These are phyloP conservation scores for Diaporthe sp. DNA, from an alignment of 2,329 filamentous ascomycete genomes.

Conservation along the genomic window DNA sequence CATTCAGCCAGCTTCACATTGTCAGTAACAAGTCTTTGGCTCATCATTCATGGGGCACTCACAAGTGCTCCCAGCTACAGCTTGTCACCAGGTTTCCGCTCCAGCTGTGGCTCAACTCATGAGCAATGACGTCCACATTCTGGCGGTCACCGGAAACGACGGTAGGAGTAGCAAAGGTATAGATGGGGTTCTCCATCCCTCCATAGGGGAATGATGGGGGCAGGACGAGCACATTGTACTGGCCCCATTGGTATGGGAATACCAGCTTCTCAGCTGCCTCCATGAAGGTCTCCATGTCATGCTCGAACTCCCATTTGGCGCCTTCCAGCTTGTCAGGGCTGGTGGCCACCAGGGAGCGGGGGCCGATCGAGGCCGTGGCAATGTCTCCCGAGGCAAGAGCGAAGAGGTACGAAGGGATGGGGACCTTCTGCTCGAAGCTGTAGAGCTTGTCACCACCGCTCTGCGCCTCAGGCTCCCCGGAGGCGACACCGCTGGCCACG, in stretches of 20 bases:
- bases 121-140: slow-evolving; percentile 96
- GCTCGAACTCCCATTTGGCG: slow-evolving; percentile 92
- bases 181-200: slow-evolving; percentile 92
- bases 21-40: slow-evolving; percentile 2
- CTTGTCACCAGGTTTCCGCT: slow-evolving; percentile 88
- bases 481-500: slow-evolving; percentile 85
- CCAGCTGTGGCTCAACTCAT: slow-evolving; percentile 84
- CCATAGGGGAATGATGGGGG: slow-evolving; percentile 93
- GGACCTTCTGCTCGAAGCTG: slow-evolving; percentile 89
- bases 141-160: slow-evolving; percentile 84
- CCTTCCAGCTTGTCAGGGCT: slow-evolving; percentile 87
- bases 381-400: slow-evolving; percentile 92
- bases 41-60: slow-evolving; percentile 46
- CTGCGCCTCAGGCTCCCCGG: slow-evolving; percentile 58
- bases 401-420: slow-evolving; percentile 94
- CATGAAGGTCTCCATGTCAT: slow-evolving; percentile 92
- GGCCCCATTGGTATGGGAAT: slow-evolving; percentile 92
- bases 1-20: slow-evolving; percentile 71
- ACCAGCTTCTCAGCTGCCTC: slow-evolving; percentile 84
- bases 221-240: slow-evolving; percentile 93
- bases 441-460: slow-evolving; percentile 76
- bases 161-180: slow-evolving; percentile 84
- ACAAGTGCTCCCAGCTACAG: slow-evolving; percentile 86
- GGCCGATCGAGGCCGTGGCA: slow-evolving; percentile 85
- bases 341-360: slow-evolving; percentile 85